A percentile compares a stretch with the other conserved stretches of the same genome.
These are phyloP conservation scores for Aureobasidium mangrovei DNA, from an alignment of 2,329 filamentous ascomycete genomes.

Conservation along the genomic window DNA sequence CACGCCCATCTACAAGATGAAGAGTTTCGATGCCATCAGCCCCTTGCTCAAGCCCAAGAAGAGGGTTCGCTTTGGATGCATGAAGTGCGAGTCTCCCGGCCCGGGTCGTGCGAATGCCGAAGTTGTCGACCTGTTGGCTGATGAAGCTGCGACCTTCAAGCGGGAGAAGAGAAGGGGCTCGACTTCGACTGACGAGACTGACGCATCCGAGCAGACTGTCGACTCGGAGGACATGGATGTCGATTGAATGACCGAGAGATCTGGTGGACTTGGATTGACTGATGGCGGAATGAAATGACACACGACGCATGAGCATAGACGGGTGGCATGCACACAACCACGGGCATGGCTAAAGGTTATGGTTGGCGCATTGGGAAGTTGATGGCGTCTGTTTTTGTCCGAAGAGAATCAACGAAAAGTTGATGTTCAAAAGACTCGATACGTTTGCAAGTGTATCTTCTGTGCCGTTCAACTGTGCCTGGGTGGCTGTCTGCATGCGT, in stretches of 20 bases:
- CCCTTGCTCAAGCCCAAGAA: slow-evolving; percentile 9
- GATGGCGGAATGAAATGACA: no score
- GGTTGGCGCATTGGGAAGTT: no score
- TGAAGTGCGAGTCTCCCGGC: slow-evolving; percentile 1
- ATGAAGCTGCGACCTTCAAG: slow-evolving; percentile 11
- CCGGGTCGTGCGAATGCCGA: neutral
- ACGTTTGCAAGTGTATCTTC: no score
- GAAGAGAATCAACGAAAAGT: no score
- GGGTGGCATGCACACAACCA: no score
- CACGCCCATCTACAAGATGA: slow-evolving; percentile 12
- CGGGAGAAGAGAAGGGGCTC: slow-evolving; percentile 10
- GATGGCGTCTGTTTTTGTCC: no score
- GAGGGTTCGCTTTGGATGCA: slow-evolving; percentile 7
- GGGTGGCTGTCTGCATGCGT: no score
- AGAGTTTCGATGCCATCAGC: slow-evolving; percentile 4
- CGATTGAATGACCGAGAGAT: neutral
- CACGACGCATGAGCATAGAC: no score
- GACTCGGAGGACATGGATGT: neutral
- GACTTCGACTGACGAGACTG: neutral
- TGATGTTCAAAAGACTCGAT: no score
- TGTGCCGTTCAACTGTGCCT: no score
- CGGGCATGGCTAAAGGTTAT: no score
- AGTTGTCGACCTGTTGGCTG: neutral
- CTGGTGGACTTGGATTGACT: no score
- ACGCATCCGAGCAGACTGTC: neutral